Conservation (phyloP, 441 rosid genomes). For the Bocquillonia castaneifolia region DNA sequence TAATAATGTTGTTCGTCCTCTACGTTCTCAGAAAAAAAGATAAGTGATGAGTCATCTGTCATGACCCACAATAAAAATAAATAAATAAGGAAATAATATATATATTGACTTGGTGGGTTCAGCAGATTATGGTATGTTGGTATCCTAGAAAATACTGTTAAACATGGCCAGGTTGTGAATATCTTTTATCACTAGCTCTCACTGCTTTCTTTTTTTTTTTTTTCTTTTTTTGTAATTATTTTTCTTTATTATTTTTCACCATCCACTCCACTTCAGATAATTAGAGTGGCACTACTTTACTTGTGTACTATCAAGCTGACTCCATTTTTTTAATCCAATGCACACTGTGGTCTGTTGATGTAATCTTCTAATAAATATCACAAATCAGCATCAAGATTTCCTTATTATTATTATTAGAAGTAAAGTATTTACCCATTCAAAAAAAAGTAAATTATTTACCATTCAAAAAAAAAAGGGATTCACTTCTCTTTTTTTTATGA, state of each 20-base stretch:
- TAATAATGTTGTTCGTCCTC: no score
- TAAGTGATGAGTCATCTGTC: background rate
- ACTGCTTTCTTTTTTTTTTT: background rate
- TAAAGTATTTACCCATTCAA: no score
- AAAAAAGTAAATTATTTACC: no score
- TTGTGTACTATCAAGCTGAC: conserved; percentile 3
- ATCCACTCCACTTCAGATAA: no score
- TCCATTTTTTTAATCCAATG: background rate
- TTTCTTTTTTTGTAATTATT: background rate
- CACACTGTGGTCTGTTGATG: background rate
- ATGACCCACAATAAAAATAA: background rate
- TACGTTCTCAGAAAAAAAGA: background rate
- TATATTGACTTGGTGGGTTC: background rate
- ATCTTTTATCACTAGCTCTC: background rate
- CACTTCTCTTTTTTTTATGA: no score
- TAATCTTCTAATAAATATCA: background rate
- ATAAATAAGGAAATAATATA: background rate
- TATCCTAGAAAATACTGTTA: background rate
- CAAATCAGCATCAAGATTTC: background rate
- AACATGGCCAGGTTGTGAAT: background rate
- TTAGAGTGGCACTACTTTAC: no score
- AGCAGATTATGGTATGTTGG: background rate
- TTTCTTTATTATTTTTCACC: no score
- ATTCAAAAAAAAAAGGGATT: no score
- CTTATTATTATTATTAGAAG: no score